Conservation (phyloP, 1,284 basidiomycete species). For the Trichosporon coremiiforme region DNA sequence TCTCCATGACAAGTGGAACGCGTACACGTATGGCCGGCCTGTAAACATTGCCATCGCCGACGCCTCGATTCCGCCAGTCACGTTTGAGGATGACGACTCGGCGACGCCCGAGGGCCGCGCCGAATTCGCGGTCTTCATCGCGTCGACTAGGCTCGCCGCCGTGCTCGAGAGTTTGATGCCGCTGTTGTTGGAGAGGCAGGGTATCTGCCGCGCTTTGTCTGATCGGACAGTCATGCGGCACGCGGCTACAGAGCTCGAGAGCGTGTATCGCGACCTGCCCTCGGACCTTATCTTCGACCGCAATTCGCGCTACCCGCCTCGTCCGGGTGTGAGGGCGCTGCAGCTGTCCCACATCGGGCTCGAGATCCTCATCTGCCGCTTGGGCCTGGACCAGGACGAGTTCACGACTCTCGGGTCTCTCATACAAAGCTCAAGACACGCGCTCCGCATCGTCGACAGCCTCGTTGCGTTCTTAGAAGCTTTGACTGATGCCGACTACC, state of each 20-base stretch:
- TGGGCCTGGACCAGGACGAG: constrained; percentile 32
- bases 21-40: constrained; percentile 33
- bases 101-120: background rate
- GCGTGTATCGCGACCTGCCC: constrained; percentile 28
- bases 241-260: constrained; percentile 28
- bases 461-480: constrained; percentile 25
- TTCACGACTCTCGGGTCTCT: constrained; percentile 21
- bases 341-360: constrained; percentile 30
- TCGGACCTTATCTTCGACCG: constrained; percentile 23
- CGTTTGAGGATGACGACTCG: constrained; percentile 30
- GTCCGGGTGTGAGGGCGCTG: constrained; percentile 19
- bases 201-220: background rate
- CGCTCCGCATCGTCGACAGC: constrained; percentile 22
- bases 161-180: constrained; percentile 31
- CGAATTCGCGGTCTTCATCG: constrained; percentile 30
- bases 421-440: constrained; percentile 18
- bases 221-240: constrained; percentile 27
- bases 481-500: constrained; percentile 21
- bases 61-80: constrained; percentile 24
- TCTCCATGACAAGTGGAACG: constrained; percentile 35
- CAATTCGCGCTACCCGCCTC: background rate
- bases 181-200: constrained; percentile 24
- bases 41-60: constrained; percentile 26
- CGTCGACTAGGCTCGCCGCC: constrained; percentile 22
- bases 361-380: constrained; percentile 29